Percentiles rank a stretch among this genome's conserved stretches.
These are phyloP conservation scores for Cyclaneusma minus DNA, from an alignment of 2,329 filamentous ascomycete species.

Conservation along the genomic window DNA sequence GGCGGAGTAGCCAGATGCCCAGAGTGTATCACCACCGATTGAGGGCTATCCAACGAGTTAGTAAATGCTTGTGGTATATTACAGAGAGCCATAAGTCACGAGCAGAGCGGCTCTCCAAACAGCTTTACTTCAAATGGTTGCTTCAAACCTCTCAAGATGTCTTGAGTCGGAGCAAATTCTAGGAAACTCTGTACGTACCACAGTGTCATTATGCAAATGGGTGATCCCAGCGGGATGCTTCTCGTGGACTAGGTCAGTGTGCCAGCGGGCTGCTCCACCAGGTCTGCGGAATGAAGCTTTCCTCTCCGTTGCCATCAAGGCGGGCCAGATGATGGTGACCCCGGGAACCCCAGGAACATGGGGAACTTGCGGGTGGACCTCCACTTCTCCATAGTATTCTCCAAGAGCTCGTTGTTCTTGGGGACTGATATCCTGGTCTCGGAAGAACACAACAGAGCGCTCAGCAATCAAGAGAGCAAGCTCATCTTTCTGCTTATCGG, in stretches of 20 bases:
- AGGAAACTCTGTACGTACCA: too few relatives aligned
- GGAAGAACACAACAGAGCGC: conserved; percentile 29
- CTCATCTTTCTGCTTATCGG: conserved; percentile 24
- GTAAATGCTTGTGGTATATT: too few relatives aligned
- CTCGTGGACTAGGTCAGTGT: conserved; percentile 57
- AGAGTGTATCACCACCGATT: conserved; percentile 55
- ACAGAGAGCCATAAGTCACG: too few relatives aligned
- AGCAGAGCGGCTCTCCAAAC: too few relatives aligned
- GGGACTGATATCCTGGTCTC: conserved; percentile 35
- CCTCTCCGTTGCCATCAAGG: conserved; percentile 44
- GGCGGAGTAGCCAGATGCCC: conserved; percentile 54
- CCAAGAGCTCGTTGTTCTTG: conserved; percentile 49
- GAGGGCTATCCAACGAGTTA: too few relatives aligned
- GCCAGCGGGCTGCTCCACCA: conserved; percentile 53
- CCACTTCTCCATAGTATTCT: conserved; percentile 47
- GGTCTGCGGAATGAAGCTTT: conserved; percentile 48
- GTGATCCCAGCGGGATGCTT: conserved; percentile 55
- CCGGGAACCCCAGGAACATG: conserved; percentile 53
- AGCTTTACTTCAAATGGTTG: too few relatives aligned
- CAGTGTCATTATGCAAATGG: conserved; percentile 53
- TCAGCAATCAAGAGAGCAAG: conserved; percentile 25
- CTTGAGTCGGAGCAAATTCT: too few relatives aligned
- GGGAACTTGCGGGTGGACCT: conserved; percentile 56
- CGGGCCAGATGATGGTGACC: conserved; percentile 56
- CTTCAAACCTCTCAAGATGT: too few relatives aligned